Percentiles rank a stretch among this genome's conserved stretches.
Evolutionary conservation across 495 filamentous ascomycete species (phyloP).

Genomic region (Lasiosphaeris hirsuta): DNA sequence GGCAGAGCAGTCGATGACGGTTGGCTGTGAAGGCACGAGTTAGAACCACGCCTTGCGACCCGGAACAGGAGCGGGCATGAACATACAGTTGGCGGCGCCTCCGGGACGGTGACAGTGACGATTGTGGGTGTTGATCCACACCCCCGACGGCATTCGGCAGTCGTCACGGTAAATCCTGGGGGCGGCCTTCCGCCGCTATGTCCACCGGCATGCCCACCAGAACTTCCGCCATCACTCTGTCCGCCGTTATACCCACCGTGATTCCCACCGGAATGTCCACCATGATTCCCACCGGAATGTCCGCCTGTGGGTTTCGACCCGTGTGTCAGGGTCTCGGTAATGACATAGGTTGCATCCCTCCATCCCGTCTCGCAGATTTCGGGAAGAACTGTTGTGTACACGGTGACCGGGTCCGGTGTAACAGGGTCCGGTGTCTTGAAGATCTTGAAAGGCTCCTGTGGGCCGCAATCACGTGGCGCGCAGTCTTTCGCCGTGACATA

Average conservation of each 20-base stretch:
- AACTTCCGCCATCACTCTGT: too few relatives aligned
- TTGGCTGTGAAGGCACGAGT: neutral
- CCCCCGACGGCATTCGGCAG: neutral
- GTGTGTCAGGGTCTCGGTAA: neutral
- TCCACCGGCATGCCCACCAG: too few relatives aligned
- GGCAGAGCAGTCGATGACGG: neutral
- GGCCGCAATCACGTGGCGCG: neutral
- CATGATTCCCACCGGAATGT: too few relatives aligned
- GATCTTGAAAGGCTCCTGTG: too few relatives aligned
- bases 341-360: neutral
- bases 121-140: neutral
- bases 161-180: conserved; percentile 1
- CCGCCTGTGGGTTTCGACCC: neutral
- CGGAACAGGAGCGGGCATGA: neutral
- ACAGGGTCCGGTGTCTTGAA: neutral
- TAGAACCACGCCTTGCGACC: neutral
- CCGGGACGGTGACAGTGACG: neutral
- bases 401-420: too few relatives aligned
- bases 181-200: neutral
- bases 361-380: conserved; percentile 5
- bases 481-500: conserved; percentile 2
- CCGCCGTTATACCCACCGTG: too few relatives aligned
- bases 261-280: too few relatives aligned
- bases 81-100: neutral
- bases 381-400: conserved; percentile 1